Conservation (phyloP, 192 early-diverging fungal genomes). For the Funneliformis mosseae region DNA sequence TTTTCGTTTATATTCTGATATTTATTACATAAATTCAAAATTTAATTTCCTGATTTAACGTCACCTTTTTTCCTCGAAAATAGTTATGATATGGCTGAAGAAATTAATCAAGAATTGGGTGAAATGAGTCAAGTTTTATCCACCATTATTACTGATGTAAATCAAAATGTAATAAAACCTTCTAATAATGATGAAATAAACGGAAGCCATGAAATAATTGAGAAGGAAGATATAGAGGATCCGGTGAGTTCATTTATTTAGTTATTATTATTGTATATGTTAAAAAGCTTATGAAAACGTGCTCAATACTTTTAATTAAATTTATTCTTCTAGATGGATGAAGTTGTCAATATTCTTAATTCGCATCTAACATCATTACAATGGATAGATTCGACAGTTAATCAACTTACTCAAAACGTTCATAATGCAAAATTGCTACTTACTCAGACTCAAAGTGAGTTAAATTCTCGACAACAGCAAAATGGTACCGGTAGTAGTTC, state of each 20-base stretch:
- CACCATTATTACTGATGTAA: constrained; percentile 86
- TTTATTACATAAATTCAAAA: background rate
- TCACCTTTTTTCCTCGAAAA: constrained; percentile 52
- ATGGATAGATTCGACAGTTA: constrained; percentile 84
- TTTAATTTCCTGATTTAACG: background rate
- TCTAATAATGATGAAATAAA: constrained; percentile 43
- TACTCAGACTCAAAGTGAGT: background rate
- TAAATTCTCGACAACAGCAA: background rate
- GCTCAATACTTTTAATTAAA: constrained; percentile 19
- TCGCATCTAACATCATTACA: constrained; percentile 87
- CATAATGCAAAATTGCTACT: constrained; percentile 41
- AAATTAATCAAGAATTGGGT: constrained; percentile 85
- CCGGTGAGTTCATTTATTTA: constrained; percentile 31
- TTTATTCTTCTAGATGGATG: constrained; percentile 45
- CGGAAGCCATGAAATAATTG: constrained; percentile 24
- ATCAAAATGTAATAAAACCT: constrained; percentile 51
- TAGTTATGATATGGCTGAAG: constrained; percentile 84
- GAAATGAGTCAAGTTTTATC: constrained; percentile 79
- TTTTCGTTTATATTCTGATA: background rate
- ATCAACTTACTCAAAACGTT: constrained; percentile 59
- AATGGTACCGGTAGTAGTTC: background rate
- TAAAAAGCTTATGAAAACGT: background rate
- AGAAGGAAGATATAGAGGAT: constrained; percentile 37
- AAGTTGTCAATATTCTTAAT: constrained; percentile 91
- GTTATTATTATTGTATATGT: background rate